Evolutionary conservation across 345 rosid genomes (phyloP).

Genomic region (Mercurialis annua): DNA sequence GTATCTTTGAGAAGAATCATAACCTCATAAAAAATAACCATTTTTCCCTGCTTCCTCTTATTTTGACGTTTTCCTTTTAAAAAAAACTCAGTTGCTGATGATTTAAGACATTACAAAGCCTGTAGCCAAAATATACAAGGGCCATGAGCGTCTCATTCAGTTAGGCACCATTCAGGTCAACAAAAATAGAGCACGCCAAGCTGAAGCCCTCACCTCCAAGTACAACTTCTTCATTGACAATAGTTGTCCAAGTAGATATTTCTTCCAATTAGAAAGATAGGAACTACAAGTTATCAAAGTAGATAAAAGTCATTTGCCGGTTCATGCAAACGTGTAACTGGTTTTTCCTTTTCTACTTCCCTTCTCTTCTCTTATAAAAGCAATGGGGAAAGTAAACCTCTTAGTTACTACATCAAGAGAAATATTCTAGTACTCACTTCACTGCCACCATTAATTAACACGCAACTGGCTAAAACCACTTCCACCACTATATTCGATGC

Average conservation of each 20-base stretch:
- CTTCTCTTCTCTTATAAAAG: background rate
- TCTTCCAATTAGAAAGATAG: background rate
- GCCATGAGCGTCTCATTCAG: background rate
- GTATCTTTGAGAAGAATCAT: background rate
- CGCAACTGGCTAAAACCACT: background rate
- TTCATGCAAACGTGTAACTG: background rate
- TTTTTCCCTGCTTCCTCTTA: background rate
- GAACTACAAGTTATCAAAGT: background rate
- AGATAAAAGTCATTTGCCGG: background rate
- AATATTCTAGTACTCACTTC: background rate
- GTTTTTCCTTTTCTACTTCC: background rate
- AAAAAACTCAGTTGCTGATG: conserved; percentile 2
- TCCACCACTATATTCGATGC: background rate
- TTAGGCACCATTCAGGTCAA: background rate
- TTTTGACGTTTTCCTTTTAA: background rate
- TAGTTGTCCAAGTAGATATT: background rate
- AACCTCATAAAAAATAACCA: background rate
- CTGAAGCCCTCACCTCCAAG: background rate
- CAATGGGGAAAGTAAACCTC: background rate
- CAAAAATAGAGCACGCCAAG: background rate
- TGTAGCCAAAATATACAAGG: background rate
- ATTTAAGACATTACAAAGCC: background rate
- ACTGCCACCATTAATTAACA: background rate
- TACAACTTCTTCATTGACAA: background rate
- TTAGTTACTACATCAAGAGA: background rate